Percentiles rank a stretch among this genome's conserved stretches.
phyloP scores from a whole-genome alignment of 2,329 filamentous ascomycete genomes.

The Sporothrix dimorphospora region DNA sequence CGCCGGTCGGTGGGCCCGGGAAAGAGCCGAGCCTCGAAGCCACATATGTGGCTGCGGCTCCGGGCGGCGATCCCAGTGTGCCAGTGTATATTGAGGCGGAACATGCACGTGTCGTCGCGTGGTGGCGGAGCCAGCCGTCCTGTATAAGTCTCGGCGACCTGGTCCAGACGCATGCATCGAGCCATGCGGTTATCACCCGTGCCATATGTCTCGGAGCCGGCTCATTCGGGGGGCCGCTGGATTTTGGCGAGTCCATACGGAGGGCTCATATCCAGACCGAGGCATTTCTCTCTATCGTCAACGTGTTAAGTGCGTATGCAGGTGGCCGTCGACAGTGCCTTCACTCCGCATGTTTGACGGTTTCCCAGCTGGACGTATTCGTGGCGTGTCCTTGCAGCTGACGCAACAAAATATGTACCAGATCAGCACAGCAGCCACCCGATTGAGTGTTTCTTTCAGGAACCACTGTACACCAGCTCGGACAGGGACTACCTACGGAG shows the following conservation, averaged over 20 bases:
- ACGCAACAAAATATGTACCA: conserved; percentile 17
- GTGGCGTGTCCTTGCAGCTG: background rate
- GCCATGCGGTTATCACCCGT: conserved; percentile 39
- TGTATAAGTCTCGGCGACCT: conserved; percentile 43
- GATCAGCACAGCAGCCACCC: conserved; percentile 35
- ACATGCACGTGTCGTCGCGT: conserved; percentile 33
- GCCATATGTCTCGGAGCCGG: conserved; percentile 61
- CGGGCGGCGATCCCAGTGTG: background rate
- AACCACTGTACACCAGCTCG: conserved; percentile 54
- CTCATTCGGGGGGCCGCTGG: conserved; percentile 57
- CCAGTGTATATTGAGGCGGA: conserved; percentile 36
- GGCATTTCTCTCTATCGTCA: conserved; percentile 55
- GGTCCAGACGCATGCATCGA: conserved; percentile 37
- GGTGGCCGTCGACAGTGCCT: background rate
- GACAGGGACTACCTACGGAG: conserved; percentile 57
- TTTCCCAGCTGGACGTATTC: too few species aligned
- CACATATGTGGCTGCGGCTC: too few species aligned
- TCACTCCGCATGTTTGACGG: background rate
- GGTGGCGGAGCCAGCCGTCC: conserved; percentile 38
- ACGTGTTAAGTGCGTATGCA: conserved; percentile 45
- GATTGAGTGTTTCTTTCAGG: conserved; percentile 57
- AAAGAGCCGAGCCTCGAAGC: too few species aligned
- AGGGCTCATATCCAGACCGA: conserved; percentile 56
- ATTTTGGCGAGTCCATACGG: conserved; percentile 50
- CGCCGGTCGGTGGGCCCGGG: background rate